Base-by-base conservation (phyloP, 352 stramenopile genomes). In the Globisporangium recalcitrans region DNA sequence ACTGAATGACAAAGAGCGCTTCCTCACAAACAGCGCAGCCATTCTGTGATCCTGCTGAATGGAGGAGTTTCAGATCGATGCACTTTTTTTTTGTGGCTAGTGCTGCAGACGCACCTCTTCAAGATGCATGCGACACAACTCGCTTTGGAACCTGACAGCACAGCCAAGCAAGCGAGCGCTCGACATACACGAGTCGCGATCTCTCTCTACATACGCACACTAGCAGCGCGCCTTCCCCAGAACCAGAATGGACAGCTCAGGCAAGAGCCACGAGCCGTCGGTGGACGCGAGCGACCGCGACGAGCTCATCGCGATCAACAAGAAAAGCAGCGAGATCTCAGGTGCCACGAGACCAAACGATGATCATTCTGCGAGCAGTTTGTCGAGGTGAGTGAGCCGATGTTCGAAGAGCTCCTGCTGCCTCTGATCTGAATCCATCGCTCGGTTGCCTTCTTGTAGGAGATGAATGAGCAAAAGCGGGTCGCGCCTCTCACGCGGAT, bases 291-390 rank as follows among this genome's bases (percentile, higher is more conserved):
- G 71, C 40, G 83, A 91, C 55, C 77, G 79, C 26, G 87, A 97
- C 58, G 86, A 95, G 26, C 73, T 97, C 8, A 88, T 98, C 34
- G 75, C 80, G 2, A 78, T 73, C 56, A 97, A 98, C 75, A 95
- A 75, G 31, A 72, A 71, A 22, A 70, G 63, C 49, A 40, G 38
- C 21, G 66, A 75, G 36, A 1, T 58, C 1, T 55, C 47, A 0
- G 47, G 40, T 19, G 60, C 58, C 0, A 60, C 57, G 24, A 42
- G 51, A 1, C 52, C 52, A 16, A 53, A 66, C 4, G 64, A 58
- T 22, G 31, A 42, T 8, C 38, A 24, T 26, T 93, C 16, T 89
- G 96, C 64, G 90, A 90, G 16, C 73, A 77, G 36, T 97, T 96
- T 60, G 85, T 96, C n/a, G 77, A 95, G 67, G 87, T 91, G 38